Percentiles rank a stretch among this genome's conserved stretches.
phyloP scores from a whole-genome alignment of 495 filamentous ascomycete genomes.

The Letharia lupina region DNA sequence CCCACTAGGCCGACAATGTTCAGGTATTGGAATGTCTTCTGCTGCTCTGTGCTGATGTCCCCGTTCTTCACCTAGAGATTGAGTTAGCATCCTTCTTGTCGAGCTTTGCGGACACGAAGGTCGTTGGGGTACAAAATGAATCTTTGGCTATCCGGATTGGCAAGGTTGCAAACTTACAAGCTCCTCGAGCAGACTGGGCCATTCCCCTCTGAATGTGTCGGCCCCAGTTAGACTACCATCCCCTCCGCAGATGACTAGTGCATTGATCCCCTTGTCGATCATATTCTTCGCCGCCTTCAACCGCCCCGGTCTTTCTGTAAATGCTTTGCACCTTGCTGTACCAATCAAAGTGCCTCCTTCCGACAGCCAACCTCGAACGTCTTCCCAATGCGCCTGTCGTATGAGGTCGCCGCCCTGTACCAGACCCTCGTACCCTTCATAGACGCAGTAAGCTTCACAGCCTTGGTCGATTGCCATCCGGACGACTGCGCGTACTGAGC shows the following conservation, averaged over 20 bases:
- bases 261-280: slow-evolving; percentile 86
- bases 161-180: slow-evolving; percentile 41
- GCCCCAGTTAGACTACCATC: slow-evolving; percentile 96
- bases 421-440: slow-evolving; percentile 94
- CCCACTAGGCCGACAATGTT: slow-evolving; percentile 97
- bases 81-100: not conserved
- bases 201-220: slow-evolving; percentile 85
- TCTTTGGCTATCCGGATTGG: not conserved
- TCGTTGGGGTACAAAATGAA: not conserved
- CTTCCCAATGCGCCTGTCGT: slow-evolving; percentile 79
- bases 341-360: slow-evolving; percentile 97
- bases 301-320: slow-evolving; percentile 78
- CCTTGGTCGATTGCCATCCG: slow-evolving; percentile 80
- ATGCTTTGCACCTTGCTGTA: slow-evolving; percentile 82
- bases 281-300: slow-evolving; percentile 85
- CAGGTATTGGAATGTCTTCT: slow-evolving; percentile 64
- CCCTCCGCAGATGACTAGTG: slow-evolving; percentile 92
- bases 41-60: slow-evolving; percentile 54
- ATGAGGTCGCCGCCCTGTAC: slow-evolving; percentile 86
- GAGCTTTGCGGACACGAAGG: not conserved
- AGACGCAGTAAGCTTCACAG: slow-evolving; percentile 83
- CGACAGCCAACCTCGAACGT: slow-evolving; percentile 88
- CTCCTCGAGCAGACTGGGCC: slow-evolving; percentile 78
- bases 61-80: not conserved
- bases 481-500: slow-evolving; percentile 85